Percentiles rank a stretch among this genome's conserved stretches.
These are phyloP conservation scores for Dothidotthia symphoricarpi DNA, from an alignment of 2,329 filamentous ascomycete genomes.

Conservation along the genomic window DNA sequence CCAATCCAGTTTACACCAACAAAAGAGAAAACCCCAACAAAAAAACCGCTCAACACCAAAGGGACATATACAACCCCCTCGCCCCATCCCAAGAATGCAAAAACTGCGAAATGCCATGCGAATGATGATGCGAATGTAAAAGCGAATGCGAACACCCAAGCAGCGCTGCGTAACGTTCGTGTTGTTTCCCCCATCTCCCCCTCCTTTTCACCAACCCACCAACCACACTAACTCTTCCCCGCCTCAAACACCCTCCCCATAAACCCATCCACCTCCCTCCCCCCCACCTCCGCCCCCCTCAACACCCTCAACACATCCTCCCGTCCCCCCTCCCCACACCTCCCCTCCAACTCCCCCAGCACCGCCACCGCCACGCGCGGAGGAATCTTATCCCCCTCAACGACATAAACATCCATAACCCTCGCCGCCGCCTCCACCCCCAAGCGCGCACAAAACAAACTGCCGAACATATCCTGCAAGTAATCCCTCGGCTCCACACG, in stretches of 20 bases:
- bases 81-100: no score
- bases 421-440: conserved; percentile 68
- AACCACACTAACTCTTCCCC: conserved; percentile 22
- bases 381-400: conserved; percentile 73
- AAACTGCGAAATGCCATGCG: no score
- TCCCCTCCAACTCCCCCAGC: conserved; percentile 54
- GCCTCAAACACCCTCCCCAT: conserved; percentile 37
- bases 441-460: conserved; percentile 61
- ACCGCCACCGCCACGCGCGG: conserved; percentile 70
- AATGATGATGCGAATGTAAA: no score
- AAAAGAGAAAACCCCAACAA: no score
- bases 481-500: conserved; percentile 50
- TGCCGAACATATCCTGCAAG: conserved; percentile 61
- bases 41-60: no score
- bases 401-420: conserved; percentile 79
- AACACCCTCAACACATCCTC: conserved; percentile 20
- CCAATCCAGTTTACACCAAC: no score
- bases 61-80: no score
- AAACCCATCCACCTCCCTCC: conserved; percentile 29
- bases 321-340: conserved; percentile 36
- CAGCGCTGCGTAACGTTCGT: no score
- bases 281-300: conserved; percentile 13
- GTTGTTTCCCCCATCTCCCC: neutral
- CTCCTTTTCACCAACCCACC: neutral
- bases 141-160: no score